Conservation (phyloP, 1,284 basidiomycete species). For the Leccinum subspadiceum region DNA sequence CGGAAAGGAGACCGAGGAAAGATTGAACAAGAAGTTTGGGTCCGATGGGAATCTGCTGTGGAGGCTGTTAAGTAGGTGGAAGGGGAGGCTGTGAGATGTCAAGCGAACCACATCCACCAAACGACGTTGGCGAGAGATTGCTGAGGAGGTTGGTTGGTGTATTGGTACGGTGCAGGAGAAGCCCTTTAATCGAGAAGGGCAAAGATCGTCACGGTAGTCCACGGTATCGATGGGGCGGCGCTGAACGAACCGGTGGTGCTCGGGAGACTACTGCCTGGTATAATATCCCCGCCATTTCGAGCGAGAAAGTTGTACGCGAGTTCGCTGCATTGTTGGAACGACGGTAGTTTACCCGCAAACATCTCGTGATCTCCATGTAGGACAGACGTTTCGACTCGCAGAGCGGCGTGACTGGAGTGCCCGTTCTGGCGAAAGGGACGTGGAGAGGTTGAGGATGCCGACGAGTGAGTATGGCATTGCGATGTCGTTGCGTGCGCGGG, state of each 20-base stretch:
- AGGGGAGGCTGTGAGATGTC: not conserved
- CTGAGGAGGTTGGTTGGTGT: conserved; percentile 24
- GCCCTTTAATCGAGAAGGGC: conserved; percentile 54
- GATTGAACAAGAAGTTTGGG: conserved; percentile 73
- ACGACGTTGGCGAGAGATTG: conserved; percentile 24
- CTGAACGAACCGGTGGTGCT: too few relatives aligned
- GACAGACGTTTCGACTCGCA: conserved; percentile 33
- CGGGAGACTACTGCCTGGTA: too few relatives aligned
- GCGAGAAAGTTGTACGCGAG: too few relatives aligned
- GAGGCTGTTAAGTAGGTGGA: conserved; percentile 25
- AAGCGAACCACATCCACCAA: conserved; percentile 34
- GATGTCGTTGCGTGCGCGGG: conserved; percentile 70
- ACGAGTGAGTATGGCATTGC: conserved; percentile 83
- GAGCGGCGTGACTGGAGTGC: conserved; percentile 70
- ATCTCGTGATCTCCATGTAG: conserved; percentile 53
- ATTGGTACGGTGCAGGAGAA: conserved; percentile 26
- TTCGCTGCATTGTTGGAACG: too few relatives aligned
- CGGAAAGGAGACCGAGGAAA: conserved; percentile 79
- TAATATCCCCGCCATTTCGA: too few relatives aligned
- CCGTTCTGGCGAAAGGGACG: conserved; percentile 68
- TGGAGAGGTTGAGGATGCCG: conserved; percentile 53
- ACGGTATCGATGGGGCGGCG: conserved; percentile 37
- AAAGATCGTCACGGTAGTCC: conserved; percentile 47
- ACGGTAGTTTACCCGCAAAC: conserved; percentile 54
- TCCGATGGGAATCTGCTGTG: conserved; percentile 55